Evolutionary conservation across 148 eudicot species (phyloP), one percentile per base, ranked within the genome.

Genomic region (Amaranthus hypochondriacus): DNA sequence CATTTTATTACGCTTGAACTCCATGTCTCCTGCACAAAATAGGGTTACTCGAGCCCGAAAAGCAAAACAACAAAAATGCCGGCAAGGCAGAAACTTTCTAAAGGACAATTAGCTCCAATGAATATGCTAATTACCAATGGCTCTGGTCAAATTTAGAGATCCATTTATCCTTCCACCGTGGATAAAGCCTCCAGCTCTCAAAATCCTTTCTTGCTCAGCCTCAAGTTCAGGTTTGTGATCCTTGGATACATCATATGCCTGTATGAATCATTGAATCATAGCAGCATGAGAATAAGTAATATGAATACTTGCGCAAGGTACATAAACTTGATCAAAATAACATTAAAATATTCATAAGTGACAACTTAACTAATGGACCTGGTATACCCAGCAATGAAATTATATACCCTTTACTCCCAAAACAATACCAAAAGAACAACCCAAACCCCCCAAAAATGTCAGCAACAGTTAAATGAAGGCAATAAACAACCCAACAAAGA

Each of bases 171-270:
- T 89, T 58, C 94, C 97, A 61, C 62, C 81, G 56, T 81, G 87
- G 53, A 91, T 84, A 79, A 72, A 89, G 14, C 97, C 97, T 72
- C 97, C 97, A 78, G 97, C 97, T 39, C 86, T 87, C 44, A 81
- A 39, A 44, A 91, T 91, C 80, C 97, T 85, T 28, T 89, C 86
- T 48, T 76, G 84, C 79, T 92, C 97, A 64, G 68, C 79, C 77
- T 79, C 85, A 59, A 85, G 88, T 10, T 89, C 89, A 77, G 97
- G 92, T 72, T 86, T 88, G 83, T 92, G 95, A 77, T 92, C 97
- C 73, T 84, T 78, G 51, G 95, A 88, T 76, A 92, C 65, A 21
- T 84, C 83, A 79, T 78, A 81, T 55, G 97, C 95, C 97, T 89
- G 87, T 69, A 81, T 66, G 79, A 69, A 66, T 56, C 42, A 75